phyloP scores from a whole-genome alignment of 225 moss, liverwort and hornwort species.

The Rhytidiadelphus loreus region DNA sequence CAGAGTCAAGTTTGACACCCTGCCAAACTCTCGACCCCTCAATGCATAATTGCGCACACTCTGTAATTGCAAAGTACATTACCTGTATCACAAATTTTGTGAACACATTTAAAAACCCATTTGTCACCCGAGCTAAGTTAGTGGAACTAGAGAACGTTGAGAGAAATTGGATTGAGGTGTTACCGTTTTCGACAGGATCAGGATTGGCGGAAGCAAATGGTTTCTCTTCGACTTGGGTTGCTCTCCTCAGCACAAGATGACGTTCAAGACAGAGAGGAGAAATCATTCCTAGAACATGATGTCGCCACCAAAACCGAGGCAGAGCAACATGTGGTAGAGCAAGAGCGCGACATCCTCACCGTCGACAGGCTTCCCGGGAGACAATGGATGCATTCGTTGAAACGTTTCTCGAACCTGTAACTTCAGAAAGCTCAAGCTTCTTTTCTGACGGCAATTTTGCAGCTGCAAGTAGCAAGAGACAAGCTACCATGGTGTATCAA shows the following conservation, averaged over 20 bases:
- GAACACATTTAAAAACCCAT: too few species aligned
- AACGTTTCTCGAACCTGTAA: background rate
- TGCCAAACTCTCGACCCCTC: background rate
- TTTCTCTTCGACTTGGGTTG: background rate
- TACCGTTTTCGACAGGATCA: background rate
- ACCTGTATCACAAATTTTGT: too few species aligned
- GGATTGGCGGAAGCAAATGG: background rate
- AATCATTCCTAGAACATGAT: background rate
- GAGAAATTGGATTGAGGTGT: background rate
- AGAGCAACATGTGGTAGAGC: background rate
- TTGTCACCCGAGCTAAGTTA: too few species aligned
- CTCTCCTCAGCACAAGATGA: background rate
- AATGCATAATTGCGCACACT: too few species aligned
- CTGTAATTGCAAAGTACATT: too few species aligned
- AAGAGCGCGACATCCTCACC: background rate
- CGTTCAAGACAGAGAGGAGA: background rate
- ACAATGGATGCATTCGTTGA: background rate
- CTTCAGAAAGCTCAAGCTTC: background rate
- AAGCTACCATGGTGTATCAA: background rate
- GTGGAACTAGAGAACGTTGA: background rate
- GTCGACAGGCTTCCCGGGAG: background rate
- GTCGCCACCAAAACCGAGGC: background rate
- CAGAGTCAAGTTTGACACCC: background rate
- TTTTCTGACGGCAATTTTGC: background rate
- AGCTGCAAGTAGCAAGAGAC: background rate